phyloP scores from a whole-genome alignment of 345 rosid genomes.

The Salix dunnii region DNA sequence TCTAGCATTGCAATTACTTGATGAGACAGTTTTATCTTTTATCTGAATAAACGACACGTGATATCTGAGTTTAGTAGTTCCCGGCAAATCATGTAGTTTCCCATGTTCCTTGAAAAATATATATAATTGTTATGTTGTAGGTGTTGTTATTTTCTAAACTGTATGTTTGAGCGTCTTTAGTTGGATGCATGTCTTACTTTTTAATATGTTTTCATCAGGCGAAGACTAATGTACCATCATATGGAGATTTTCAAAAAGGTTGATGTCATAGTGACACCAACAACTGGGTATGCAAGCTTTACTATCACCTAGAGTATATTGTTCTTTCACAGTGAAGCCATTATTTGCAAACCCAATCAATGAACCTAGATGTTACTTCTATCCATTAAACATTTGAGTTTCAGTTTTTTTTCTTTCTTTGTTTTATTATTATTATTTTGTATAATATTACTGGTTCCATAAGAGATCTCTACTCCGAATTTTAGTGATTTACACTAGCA shows the following conservation, averaged over 20 bases:
- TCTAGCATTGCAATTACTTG: neutral
- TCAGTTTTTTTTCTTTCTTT: neutral
- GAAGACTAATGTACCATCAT: conserved; percentile 70
- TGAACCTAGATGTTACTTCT: neutral
- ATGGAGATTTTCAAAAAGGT: conserved; percentile 80
- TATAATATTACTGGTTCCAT: too few species aligned
- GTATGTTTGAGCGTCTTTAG: neutral
- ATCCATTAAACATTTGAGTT: neutral
- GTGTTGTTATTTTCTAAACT: neutral
- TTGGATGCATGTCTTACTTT: neutral
- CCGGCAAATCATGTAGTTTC: neutral
- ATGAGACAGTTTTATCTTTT: neutral
- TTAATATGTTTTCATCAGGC: conserved; percentile 39
- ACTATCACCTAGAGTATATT: neutral
- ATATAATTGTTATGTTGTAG: neutral
- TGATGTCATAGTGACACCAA: conserved; percentile 84
- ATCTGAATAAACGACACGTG: neutral
- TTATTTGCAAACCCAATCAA: neutral
- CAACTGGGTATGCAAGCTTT: conserved; percentile 57
- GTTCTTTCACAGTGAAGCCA: neutral
- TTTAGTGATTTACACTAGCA: neutral
- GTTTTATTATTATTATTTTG: neutral
- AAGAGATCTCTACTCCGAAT: too few species aligned
- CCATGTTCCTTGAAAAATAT: neutral
- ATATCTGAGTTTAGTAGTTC: neutral